Conservation (phyloP, 148 eudicot species). For the Rhododendron simsii region DNA sequence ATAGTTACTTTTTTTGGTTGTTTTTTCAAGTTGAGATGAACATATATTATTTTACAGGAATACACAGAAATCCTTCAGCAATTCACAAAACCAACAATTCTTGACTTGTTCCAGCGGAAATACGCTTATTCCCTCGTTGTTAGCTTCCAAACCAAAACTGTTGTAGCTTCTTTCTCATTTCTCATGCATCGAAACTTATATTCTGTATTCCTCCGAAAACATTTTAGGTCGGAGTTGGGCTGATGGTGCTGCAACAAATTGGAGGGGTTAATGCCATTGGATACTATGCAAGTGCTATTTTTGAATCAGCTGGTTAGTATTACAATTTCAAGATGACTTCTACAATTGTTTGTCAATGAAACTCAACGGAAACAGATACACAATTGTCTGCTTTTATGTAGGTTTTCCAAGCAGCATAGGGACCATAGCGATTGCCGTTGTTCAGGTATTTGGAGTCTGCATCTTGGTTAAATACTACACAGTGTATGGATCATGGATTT, state of each 20-base stretch:
- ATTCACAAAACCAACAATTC: constrained; percentile 32
- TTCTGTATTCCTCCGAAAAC: not conserved
- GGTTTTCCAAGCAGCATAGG: constrained; percentile 59
- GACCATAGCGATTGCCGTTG: constrained; percentile 41
- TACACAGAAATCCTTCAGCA: constrained; percentile 44
- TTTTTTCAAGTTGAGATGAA: not conserved
- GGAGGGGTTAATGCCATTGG: constrained; percentile 62
- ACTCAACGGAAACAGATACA: not conserved
- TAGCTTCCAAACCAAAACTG: constrained; percentile 12
- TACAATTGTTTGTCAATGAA: not conserved
- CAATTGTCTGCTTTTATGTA: constrained; percentile 9
- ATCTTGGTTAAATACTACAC: not conserved
- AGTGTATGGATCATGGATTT: not conserved
- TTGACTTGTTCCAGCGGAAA: constrained; percentile 45
- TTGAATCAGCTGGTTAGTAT: constrained; percentile 54
- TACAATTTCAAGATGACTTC: not conserved
- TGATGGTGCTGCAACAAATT: constrained; percentile 65
- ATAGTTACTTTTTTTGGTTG: not conserved
- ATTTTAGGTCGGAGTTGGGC: constrained; percentile 63
- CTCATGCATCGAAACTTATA: not conserved
- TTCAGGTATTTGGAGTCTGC: constrained; percentile 37
- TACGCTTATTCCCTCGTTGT: constrained; percentile 59
- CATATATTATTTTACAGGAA: constrained; percentile 30
- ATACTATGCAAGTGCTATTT: constrained; percentile 53
- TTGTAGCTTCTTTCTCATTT: constrained; percentile 2